Base-by-base conservation (phyloP, 1,139 yeast genomes). In the Hansenula lynferdii region DNA sequence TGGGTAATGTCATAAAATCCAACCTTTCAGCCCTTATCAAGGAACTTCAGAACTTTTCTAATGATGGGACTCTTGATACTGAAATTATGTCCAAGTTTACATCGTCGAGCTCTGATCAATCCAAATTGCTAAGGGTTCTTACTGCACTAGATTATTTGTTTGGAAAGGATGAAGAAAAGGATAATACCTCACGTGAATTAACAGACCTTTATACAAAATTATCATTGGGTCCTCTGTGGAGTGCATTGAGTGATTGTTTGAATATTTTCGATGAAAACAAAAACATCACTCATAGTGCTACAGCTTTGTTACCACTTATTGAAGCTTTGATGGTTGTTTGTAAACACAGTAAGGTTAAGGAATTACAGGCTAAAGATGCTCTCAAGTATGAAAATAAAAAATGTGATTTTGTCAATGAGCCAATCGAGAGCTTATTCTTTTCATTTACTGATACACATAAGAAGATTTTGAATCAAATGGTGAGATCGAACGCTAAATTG, bases 291-390 rank as follows among this genome's bases (percentile, higher is more conserved):
- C 82, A 82, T 44, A 76, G 87, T 35, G 92, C 96, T 1, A 85
- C 95, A 1, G 84, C 89, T 1, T 64, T 90, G 28, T 67, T 92
- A 23, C 97, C 97, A 0, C 62, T 87, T 44, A 89, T 92, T 49
- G 98, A 92, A 58, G 81, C 97, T 0, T 67, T 92, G 45, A 87
- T 92, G 96, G 96, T 90, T 40, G 94, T 92, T 28, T 89, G 96
- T 64, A 90, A 89, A 56, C 95, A 87, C 56, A 80, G 90, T 50
- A 79, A 81, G 48, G 82, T 82, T 6, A 75, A 76, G 43, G 87
- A 83, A 27, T 54, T 78, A 37, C 81, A 76, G 45, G 72, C 70
- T 33, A 77, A 73, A 49, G 89, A 79, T 48, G 75, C 70, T 12
- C 61, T 77, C 45, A 74, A 74, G 48, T 79, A 75, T 51, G 84